Evolutionary conservation across 1,139 yeast species (phyloP).

Genomic region (Chernovozyma sophiae-reginae): DNA sequence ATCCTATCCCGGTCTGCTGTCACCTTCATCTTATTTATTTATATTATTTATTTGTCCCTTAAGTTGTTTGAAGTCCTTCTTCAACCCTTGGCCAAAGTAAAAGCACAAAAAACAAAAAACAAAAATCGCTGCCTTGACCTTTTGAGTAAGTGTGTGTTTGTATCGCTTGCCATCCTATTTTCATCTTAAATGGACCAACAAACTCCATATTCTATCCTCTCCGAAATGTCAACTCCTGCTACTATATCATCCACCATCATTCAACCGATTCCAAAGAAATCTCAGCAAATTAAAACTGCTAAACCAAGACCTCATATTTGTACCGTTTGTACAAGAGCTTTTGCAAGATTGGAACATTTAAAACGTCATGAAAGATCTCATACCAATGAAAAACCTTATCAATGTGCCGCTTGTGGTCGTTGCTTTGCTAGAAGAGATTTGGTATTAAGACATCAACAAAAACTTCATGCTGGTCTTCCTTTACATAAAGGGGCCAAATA

Average conservation of each 20-base stretch:
- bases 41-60: too few species aligned
- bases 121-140: too few species aligned
- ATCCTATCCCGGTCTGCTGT: too few species aligned
- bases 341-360: slow-evolving; percentile 30
- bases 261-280: slow-evolving; percentile 83
- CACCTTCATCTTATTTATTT: background rate
- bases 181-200: background rate
- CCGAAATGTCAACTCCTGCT: background rate
- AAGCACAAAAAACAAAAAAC: too few species aligned
- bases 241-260: background rate
- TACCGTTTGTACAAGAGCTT: slow-evolving; percentile 28
- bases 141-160: too few species aligned
- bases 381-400: slow-evolving; percentile 35
- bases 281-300: slow-evolving; percentile 77
- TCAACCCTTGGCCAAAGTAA: too few species aligned
- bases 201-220: background rate
- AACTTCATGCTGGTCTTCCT: slow-evolving; percentile 28
- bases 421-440: slow-evolving; percentile 48
- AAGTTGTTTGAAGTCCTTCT: too few species aligned
- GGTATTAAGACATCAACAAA: slow-evolving; percentile 47
- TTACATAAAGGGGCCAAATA: slow-evolving; percentile 4
- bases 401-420: slow-evolving; percentile 48
- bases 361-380: slow-evolving; percentile 32
- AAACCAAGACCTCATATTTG: slow-evolving; percentile 31
- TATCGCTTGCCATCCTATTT: background rate